These are phyloP conservation scores for Fraxinus platypoda DNA, from an alignment of 305 asterid species.

Conservation along the genomic window DNA sequence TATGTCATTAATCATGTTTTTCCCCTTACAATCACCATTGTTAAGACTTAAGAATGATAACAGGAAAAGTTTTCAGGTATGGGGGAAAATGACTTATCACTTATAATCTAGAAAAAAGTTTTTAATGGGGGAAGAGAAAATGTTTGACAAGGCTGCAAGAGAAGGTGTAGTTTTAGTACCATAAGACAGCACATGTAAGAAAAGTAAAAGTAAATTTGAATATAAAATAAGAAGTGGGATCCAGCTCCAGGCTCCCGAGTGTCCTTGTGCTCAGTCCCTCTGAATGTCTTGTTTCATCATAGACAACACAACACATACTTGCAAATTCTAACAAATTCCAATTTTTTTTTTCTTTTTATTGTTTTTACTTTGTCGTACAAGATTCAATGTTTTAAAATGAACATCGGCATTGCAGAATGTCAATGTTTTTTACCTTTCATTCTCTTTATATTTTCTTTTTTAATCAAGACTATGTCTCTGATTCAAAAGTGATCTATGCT, in stretches of 20 bases:
- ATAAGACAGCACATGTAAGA: slow-evolving; percentile 16
- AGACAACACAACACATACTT: slow-evolving; percentile 24
- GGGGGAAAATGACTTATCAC: slow-evolving; percentile 32
- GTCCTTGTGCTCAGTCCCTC: slow-evolving; percentile 49
- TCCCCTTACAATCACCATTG: slow-evolving; percentile 5
- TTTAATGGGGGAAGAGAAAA: slow-evolving; percentile 16
- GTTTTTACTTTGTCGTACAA: not conserved
- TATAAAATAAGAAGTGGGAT: slow-evolving; percentile 40
- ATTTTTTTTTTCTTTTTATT: not conserved
- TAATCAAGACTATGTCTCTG: not conserved
- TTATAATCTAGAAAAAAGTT: slow-evolving; percentile 4
- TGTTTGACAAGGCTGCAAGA: slow-evolving; percentile 22
- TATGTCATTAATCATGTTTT: not conserved
- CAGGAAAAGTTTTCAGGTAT: slow-evolving; percentile 18
- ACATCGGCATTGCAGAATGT: too few relatives aligned
- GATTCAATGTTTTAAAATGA: not conserved
- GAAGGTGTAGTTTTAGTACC: slow-evolving; percentile 23
- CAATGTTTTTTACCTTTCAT: too few relatives aligned
- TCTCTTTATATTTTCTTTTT: not conserved
- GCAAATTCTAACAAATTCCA: slow-evolving; percentile 9
- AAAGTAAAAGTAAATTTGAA: slow-evolving; percentile 24
- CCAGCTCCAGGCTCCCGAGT: slow-evolving; percentile 34
- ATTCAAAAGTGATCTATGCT: slow-evolving; percentile 12
- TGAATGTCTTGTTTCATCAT: slow-evolving; percentile 50
- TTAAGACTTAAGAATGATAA: not conserved